Evolutionary conservation across 768 basidiomycete species (phyloP), one percentile per base, ranked within the genome.

Genomic region (Suillus fuscotomentosus): DNA sequence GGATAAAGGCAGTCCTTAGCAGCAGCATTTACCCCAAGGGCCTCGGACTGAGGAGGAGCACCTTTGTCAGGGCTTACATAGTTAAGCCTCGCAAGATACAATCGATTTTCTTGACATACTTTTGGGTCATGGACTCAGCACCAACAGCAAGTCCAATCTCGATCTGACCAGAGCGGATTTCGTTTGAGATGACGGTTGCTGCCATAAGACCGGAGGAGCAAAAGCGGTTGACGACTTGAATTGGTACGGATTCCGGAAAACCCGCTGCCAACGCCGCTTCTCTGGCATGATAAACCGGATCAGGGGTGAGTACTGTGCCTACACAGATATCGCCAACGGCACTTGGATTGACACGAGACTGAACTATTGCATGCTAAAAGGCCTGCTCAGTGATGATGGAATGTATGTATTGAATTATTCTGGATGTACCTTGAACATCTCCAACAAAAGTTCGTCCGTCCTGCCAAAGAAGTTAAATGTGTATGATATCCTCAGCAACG

Each of bases 201-300:
- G 93, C 90, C 89, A 94, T 92, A n/a, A 95, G 84, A 31, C 92
- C 92, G 65, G 87, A 90, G 3, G 91, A 91, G 71, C 92, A 95
- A 74, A 92, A 92, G 38, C 93, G 81, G 72, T 94, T 94, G 69
- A 94, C 78, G 31, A 81, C 82, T 71, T 93, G 88, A 11, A 92
- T 77, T 0, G 93, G 91, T 7, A 90, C 88, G 5, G 80, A 81
- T n/a, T 89, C 88, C 0, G 93, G 92, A 67, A 90, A 86, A 11
- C 93, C 93, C 15, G 93, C 93, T 5, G 91, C 88, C 50, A 95
- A 82, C 27, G 90, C 86, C 9, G 93, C 88, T 48, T 86, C 79
- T 48, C 92, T 84, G 17, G 91, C 90, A 64, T 86, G 86, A 71
- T 93, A 94, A 41, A 82, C 80, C 0, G 88, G 83, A 47, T 84